Evolutionary conservation across 495 filamentous ascomycete species (phyloP).

Genomic region (Hypoxylon rickii): DNA sequence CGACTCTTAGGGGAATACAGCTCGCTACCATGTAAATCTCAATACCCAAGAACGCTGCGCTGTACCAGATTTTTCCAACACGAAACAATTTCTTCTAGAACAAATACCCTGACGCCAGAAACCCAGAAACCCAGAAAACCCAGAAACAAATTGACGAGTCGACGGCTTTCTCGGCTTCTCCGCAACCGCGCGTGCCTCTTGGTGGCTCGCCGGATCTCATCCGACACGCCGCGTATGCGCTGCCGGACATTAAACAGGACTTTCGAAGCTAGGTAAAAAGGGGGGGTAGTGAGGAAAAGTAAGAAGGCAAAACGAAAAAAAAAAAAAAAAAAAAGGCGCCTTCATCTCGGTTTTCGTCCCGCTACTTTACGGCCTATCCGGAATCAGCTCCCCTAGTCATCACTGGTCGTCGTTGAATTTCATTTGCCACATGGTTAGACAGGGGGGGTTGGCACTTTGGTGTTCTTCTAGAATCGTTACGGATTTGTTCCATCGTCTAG

Average conservation of each 20-base stretch:
- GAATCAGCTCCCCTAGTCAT: conserved; percentile 17
- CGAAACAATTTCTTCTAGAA: neutral
- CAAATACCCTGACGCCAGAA: neutral
- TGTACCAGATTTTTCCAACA: neutral
- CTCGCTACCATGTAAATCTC: conserved; percentile 3
- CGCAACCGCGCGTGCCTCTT: conserved; percentile 31
- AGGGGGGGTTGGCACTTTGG: conserved; percentile 23
- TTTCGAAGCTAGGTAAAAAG: conserved; percentile 4
- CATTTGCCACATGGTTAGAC: conserved; percentile 35
- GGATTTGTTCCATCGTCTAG: conserved; percentile 37
- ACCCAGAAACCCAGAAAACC: no score
- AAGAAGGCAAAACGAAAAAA: neutral
- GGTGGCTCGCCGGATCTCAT: conserved; percentile 34
- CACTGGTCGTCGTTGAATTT: conserved; percentile 20
- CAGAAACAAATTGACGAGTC: conserved; percentile 19
- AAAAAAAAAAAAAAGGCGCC: conserved; percentile 3
- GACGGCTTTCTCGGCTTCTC: conserved; percentile 26
- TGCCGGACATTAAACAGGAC: conserved; percentile 19
- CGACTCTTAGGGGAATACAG: conserved; percentile 1
- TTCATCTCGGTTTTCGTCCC: conserved; percentile 26
- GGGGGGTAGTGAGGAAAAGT: neutral
- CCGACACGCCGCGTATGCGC: conserved; percentile 25
- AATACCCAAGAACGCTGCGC: conserved; percentile 1
- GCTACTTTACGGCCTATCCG: conserved; percentile 6
- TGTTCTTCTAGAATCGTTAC: conserved; percentile 39